phyloP scores from a whole-genome alignment of 768 basidiomycete genomes.

The Roridomyces roridus region DNA sequence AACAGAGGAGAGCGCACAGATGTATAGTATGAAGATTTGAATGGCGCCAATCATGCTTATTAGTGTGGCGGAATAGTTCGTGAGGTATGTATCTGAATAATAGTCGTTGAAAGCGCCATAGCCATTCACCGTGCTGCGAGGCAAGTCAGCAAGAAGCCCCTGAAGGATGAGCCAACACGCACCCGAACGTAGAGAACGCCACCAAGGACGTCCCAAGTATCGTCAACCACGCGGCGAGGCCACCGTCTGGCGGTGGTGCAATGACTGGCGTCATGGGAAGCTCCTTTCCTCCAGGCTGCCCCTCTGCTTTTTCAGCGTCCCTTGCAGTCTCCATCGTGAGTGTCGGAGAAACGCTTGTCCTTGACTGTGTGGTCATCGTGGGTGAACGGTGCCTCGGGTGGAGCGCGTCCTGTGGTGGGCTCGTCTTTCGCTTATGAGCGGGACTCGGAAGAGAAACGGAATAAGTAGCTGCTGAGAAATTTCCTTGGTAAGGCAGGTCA shows the following conservation, averaged over 20 bases:
- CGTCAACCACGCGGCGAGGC: slow-evolving; percentile 30
- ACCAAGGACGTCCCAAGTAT: slow-evolving; percentile 24
- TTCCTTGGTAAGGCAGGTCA: no score
- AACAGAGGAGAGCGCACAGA: slow-evolving; percentile 11
- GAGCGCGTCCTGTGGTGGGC: no score
- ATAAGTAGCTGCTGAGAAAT: no score
- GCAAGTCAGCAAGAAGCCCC: neutral
- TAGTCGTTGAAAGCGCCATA: slow-evolving; percentile 44
- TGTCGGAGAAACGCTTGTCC: no score
- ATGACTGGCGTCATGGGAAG: no score
- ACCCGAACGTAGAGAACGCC: slow-evolving; percentile 28
- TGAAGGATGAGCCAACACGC: neutral
- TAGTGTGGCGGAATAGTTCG: slow-evolving; percentile 33
- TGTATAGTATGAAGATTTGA: slow-evolving; percentile 34
- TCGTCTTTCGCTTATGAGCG: no score
- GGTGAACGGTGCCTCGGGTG: no score
- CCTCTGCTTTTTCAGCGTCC: no score
- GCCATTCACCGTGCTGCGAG: slow-evolving; percentile 32
- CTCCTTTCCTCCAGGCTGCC: no score
- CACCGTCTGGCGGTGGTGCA: slow-evolving; percentile 29
- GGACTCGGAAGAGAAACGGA: no score
- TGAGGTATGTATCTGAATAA: slow-evolving; percentile 33
- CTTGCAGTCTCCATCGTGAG: no score
- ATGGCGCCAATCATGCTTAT: slow-evolving; percentile 38
- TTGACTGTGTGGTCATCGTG: no score